Base-by-base conservation (phyloP, 1,284 basidiomycete genomes). In the Cutaneotrichosporon daszewskae region DNA sequence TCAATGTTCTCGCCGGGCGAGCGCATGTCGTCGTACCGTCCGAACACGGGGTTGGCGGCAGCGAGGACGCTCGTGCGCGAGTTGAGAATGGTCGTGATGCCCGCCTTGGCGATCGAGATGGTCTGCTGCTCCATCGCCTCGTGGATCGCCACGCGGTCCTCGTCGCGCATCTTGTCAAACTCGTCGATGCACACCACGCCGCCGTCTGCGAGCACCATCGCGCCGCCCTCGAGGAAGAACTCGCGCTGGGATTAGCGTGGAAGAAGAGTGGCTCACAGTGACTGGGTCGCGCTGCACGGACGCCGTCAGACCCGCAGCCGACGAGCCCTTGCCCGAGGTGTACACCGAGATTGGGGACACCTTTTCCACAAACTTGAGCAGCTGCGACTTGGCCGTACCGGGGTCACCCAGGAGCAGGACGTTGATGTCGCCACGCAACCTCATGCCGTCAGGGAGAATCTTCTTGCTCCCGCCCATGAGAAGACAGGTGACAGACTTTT, bases 91-190 rank as follows among this genome's bases (percentile, higher is more conserved):
- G 95, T 99, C 0, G 95, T 98, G 55, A 99, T 99, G 55, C 95
- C 95, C 3, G 95, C 95, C 71, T 99, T 99, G 26, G 94, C 94
- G 56, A 99, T 97, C 3, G 95, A 98, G 58, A 99, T 98, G 0
- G 94, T 99, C 68, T 99, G 94, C 66, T 99, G 94, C 64, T 99
- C 94, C 94, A 99, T 99, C 14, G 94, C 95, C 73, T 98, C 95
- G 73, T 98, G 95, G 51, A 98, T 98, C 0, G 95, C 95, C 2
- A 98, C 95, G 48, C 95, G 83, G 65, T 98, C 95, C 70, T 97
- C 94, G 64, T 98, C 95, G 23, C 94, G 79, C 95, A 98, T 99
- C 77, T 99, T 99, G 76, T 98, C 95, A 61, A 99, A 99, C 70
- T 99, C 95, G 65, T 99, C 95, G 62, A 99, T 99, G 66, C 95